A percentile compares a stretch with the other conserved stretches of the same genome.
These are phyloP conservation scores for Fusarium sp. DNA, from an alignment of 2,329 filamentous ascomycete genomes.

Conservation along the genomic window DNA sequence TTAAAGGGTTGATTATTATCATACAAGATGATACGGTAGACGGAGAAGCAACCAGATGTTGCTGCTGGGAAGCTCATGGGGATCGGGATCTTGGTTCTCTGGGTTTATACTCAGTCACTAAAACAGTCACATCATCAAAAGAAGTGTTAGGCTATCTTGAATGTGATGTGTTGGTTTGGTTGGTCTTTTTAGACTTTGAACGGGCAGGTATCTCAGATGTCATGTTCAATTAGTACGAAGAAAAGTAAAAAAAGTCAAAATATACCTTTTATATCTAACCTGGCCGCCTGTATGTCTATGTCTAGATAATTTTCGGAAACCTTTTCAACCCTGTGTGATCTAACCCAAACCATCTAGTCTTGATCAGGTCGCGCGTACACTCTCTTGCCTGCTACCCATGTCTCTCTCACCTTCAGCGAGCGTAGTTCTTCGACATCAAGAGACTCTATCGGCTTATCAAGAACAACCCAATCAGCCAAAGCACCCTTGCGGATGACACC, in stretches of 20 bases:
- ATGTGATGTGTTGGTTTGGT: background rate
- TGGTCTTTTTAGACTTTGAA: background rate
- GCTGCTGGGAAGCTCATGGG: background rate
- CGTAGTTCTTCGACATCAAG: conserved; percentile 66
- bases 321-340: background rate
- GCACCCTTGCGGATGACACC: conserved; percentile 71
- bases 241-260: background rate
- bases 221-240: background rate
- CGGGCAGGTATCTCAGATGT: background rate
- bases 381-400: conserved; percentile 72
- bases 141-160: conserved; percentile 6
- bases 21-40: conserved; percentile 9
- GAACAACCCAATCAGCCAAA: conserved; percentile 78
- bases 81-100: conserved; percentile 4
- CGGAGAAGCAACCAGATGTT: conserved; percentile 2
- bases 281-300: background rate
- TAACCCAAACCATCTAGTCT: background rate
- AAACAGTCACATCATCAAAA: conserved; percentile 9
- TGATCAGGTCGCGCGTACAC: conserved; percentile 55
- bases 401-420: conserved; percentile 70
- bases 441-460: conserved; percentile 68
- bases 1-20: conserved; percentile 33
- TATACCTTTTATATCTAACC: conserved; percentile 8
- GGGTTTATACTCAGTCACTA: background rate
- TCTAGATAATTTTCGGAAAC: background rate